phyloP scores from a whole-genome alignment of 192 early-diverging fungal genomes.

The Martensiomyces pterosporus region DNA sequence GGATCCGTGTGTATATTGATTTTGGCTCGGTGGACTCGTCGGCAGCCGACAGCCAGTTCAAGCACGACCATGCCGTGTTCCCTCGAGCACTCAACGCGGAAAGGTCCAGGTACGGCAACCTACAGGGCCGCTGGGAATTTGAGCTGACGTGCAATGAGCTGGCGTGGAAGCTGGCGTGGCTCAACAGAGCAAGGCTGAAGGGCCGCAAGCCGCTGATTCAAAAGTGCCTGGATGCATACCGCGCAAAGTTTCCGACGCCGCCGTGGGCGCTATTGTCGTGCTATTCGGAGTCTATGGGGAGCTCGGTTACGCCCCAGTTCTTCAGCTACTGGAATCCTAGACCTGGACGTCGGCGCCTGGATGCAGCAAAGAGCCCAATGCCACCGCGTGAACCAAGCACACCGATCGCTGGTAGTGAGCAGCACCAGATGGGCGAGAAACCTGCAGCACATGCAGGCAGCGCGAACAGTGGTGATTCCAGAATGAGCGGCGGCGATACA shows the following conservation, averaged over 20 bases:
- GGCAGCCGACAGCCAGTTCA: constrained; percentile 18
- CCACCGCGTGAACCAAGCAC: no score
- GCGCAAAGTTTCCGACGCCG: constrained; percentile 31
- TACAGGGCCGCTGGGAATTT: constrained; percentile 66
- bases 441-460: no score
- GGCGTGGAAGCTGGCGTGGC: constrained; percentile 78
- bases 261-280: constrained; percentile 35
- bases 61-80: constrained; percentile 41
- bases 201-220: constrained; percentile 42
- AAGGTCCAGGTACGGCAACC: constrained; percentile 23
- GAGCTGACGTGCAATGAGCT: constrained; percentile 79
- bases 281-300: constrained; percentile 13
- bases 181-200: constrained; percentile 55
- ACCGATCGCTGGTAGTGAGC: no score
- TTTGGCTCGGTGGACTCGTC: constrained; percentile 14
- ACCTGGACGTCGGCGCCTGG: no score
- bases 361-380: no score
- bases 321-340: constrained; percentile 38
- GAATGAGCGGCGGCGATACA: no score
- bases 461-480: no score
- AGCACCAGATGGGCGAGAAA: no score
- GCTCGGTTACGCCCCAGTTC: constrained; percentile 25
- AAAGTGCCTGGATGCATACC: constrained; percentile 47
- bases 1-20: constrained; percentile 41
- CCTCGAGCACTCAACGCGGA: constrained; percentile 35